Base-by-base conservation (phyloP, 1,284 basidiomycete species). In the Fomitopsis betulina region DNA sequence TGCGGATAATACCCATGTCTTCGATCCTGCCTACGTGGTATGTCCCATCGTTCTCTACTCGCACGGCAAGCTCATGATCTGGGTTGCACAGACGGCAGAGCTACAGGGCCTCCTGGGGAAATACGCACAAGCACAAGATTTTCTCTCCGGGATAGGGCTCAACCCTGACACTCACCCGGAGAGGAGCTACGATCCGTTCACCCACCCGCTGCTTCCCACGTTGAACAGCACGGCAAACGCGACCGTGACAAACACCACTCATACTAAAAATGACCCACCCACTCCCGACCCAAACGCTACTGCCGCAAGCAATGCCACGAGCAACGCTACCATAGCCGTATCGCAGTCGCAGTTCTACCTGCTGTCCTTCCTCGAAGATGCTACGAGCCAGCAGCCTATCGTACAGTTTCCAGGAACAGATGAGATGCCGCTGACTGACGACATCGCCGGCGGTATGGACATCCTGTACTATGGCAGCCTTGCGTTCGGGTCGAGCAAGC, bases 381-480 rank as follows among this genome's bases (percentile, higher is more conserved):
- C 47, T 38, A 45, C 52, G n/a, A 30, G 39, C 37, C 47, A 38
- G 15, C 19, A 53, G 15, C 52, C 30, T 3, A 61, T 66, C 55
- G 58, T 65, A 27, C 61, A 59, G 30, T 59, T 67, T 10, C 65
- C 60, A 10, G 62, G 55, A 21, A 62, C 63, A 8, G 61, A 61
- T 30, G 60, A 62, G 45, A 62, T 76, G 65, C 71, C 75, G 10
- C 65, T 82, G 55, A 72, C 53, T 23, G 81, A 82, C 66, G 65
- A 74, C 60, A 65, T 76, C 53, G 64, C 68, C 33, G 68, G 68
- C 32, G 60, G 64, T 30, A 62, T 77, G 40, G 81, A 85, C 61
- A 57, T 81, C 53, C 67, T 83, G 38, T 86, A 85, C 66, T 83
- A 79, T 54, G 84, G 81, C 2, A 60, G 69, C 0, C 56, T 82